These are phyloP conservation scores for Thelonectria olida DNA, from an alignment of 2,329 filamentous ascomycete genomes.

Conservation along the genomic window DNA sequence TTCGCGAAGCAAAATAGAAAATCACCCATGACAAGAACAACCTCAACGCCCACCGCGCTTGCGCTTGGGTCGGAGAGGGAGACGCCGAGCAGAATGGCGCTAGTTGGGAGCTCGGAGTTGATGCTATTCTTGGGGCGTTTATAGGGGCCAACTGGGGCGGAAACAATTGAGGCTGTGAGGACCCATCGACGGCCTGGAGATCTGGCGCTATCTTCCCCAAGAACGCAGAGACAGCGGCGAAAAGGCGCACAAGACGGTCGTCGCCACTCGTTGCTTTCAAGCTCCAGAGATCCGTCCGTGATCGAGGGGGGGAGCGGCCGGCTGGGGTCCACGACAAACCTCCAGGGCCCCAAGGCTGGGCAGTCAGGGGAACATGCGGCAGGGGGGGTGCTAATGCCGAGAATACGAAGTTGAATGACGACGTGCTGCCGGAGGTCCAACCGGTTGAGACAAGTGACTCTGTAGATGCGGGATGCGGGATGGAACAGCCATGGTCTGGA, in stretches of 20 bases:
- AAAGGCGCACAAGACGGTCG: conserved; percentile 7
- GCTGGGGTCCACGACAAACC: conserved; percentile 11
- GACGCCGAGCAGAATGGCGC: conserved; percentile 31
- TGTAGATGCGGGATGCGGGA: not conserved
- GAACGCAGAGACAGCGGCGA: not conserved
- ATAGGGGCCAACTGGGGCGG: conserved; percentile 8
- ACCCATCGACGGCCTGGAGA: conserved; percentile 36
- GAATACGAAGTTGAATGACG: conserved; percentile 37
- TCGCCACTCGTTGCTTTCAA: conserved; percentile 13
- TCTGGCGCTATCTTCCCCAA: conserved; percentile 30
- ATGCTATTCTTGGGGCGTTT: conserved; percentile 38
- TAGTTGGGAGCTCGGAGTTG: conserved; percentile 14
- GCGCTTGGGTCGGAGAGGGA: conserved; percentile 28
- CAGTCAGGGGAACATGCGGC: conserved; percentile 22
- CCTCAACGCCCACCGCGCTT: conserved; percentile 29
- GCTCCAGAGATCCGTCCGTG: conserved; percentile 4
- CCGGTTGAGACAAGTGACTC: conserved; percentile 15
- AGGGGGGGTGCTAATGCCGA: conserved; percentile 33
- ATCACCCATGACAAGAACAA: not conserved
- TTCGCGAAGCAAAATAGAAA: not conserved
- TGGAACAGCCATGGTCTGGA: conserved; percentile 4
- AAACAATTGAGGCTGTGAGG: conserved; percentile 40
- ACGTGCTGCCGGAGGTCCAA: conserved; percentile 10
- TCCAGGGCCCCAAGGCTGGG: conserved; percentile 26
- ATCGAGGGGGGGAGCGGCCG: conserved; percentile 8